phyloP scores from a whole-genome alignment of 2,329 filamentous ascomycete genomes.

The Raffaelea arxii region DNA sequence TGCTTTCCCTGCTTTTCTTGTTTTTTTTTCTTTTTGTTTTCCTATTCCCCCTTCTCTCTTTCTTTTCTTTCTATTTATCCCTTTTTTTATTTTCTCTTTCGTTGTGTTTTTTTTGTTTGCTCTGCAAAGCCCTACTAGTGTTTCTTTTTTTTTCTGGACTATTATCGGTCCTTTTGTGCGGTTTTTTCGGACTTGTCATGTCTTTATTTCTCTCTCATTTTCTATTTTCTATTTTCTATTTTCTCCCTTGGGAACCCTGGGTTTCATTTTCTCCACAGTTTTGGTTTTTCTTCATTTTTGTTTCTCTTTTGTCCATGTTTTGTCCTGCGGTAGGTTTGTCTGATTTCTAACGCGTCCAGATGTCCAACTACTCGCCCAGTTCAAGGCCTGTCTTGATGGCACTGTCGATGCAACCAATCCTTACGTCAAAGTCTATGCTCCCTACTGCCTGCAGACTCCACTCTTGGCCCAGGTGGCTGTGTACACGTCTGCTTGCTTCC shows the following conservation, averaged over 20 bases:
- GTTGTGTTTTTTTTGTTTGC: no score
- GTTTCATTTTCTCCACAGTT: no score
- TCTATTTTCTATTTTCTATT: no score
- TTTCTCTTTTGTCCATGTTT: background rate
- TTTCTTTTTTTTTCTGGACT: no score
- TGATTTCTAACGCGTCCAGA: slow-evolving; percentile 21
- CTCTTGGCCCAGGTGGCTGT: slow-evolving; percentile 38
- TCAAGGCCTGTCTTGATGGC: slow-evolving; percentile 40
- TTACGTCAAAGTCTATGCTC: slow-evolving; percentile 38
- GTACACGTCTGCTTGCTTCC: slow-evolving; percentile 41
- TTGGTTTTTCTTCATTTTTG: no score
- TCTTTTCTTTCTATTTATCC: background rate
- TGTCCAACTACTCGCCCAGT: slow-evolving; percentile 37
- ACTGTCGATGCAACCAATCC: slow-evolving; percentile 30
- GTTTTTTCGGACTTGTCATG: no score
- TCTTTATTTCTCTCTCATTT: no score
- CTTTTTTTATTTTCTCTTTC: no score
- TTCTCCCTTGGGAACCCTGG: no score
- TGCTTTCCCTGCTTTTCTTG: background rate
- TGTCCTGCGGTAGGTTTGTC: background rate
- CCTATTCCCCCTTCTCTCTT: background rate
- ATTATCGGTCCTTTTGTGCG: background rate
- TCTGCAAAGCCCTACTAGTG: no score
- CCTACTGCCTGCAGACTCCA: slow-evolving; percentile 38
- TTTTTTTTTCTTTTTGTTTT: background rate